Evolutionary conservation across 2,329 filamentous ascomycete species (phyloP), one percentile per base, ranked within the genome.

Genomic region (Penicillium sp.): DNA sequence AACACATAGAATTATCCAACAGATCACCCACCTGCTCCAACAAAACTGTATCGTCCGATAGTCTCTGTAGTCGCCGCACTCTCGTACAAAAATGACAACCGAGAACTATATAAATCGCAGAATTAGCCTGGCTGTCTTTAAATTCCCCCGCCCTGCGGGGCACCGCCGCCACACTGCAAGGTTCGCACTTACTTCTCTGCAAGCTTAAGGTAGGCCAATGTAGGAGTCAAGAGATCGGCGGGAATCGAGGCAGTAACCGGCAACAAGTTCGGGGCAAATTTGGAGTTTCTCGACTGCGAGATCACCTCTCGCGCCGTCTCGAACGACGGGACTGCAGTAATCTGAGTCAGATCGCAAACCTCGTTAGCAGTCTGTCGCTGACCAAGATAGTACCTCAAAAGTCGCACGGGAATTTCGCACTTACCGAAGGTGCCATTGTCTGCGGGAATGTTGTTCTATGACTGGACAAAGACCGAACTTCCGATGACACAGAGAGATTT

Each of bases 1-100:
- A 33, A 44, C 50, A 47, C 3, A 13, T 53, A 21, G 27, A 22
- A 21, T 1, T 49, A 11, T 10, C 19, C 55, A 7, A 44, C 26
- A 26, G 14, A 19, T 45, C 49, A 74, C 79, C 60, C 65, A 74
- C 89, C 88, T 66, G 90, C 90, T 65, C 93, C 93, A 58, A 99
- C 85, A 76, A 99, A 99, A 79, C 91, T 96, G 76, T 97, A 98
- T 68, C 95, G 85, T 57, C 93, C 93, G 64, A 99, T 91, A 19
- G 89, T 92, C 77, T 98, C 93, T 27, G 92, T 93, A 16, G 86
- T 89, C 22, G 93, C 92, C 26, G 93, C 95, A 69, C 92, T 96
- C 78, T 99, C 95, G 75, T 96, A 96, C 48, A 99, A 85, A 74
- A 97, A 98, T 3, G 93, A 97, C 69, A 91, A 87, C 65, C 90